A percentile compares a stretch with the other conserved stretches of the same genome.
Evolutionary conservation across 495 filamentous ascomycete genomes (phyloP).

Genomic region (Xylaria palmicola): DNA sequence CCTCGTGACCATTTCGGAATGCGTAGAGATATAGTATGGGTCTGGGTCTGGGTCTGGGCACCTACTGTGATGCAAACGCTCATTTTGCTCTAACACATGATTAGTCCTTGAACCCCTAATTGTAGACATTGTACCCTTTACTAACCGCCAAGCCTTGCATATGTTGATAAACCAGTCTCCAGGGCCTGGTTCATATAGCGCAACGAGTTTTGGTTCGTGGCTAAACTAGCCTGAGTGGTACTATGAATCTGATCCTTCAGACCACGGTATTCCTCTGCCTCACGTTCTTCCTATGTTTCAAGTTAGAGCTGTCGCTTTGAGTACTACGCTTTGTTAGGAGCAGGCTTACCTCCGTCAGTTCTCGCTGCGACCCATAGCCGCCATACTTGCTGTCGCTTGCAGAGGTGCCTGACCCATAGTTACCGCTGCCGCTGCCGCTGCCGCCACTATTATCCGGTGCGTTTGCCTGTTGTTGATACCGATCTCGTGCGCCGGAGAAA

Average conservation of each 20-base stretch:
- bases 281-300: conserved; percentile 37
- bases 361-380: conserved; percentile 63
- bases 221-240: conserved; percentile 72
- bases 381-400: conserved; percentile 43
- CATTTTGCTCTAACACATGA: conserved; percentile 52
- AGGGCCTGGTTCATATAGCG: conserved; percentile 65
- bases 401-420: conserved; percentile 28
- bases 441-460: neutral
- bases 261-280: conserved; percentile 26
- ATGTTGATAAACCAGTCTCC: conserved; percentile 66
- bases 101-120: neutral
- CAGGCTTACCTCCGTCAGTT: conserved; percentile 62
- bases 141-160: conserved; percentile 62
- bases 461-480: conserved; percentile 40
- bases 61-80: conserved; percentile 67
- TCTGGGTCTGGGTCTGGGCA: neutral
- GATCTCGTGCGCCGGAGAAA: conserved; percentile 63
- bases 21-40: too few relatives aligned
- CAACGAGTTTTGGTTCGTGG: conserved; percentile 65
- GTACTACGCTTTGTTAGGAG: neutral
- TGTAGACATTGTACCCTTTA: neutral
- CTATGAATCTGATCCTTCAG: conserved; percentile 5
- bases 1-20: neutral
- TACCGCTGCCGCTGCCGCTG: conserved; percentile 21
- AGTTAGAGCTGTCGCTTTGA: neutral